Evolutionary conservation across 2,329 filamentous ascomycete species (phyloP), one percentile per base, ranked within the genome.

Genomic region (Apiospora malaysiana): DNA sequence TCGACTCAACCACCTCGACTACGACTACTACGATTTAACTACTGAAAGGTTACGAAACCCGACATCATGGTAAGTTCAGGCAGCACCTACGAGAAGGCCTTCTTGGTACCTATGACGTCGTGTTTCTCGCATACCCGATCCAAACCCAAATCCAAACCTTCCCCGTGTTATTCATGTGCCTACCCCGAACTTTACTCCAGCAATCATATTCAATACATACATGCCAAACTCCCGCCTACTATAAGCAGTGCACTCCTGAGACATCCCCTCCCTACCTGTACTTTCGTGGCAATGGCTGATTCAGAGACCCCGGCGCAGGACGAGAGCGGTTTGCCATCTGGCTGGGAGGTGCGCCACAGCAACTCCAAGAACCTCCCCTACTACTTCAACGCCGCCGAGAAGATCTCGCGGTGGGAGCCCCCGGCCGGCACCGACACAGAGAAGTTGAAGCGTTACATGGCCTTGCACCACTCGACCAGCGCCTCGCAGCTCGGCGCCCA

Each of bases 321-420:
- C 79, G 92, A 94, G 70, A 91, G 92, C 76, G 95, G 95, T 81
- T 90, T 98, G 74, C 95, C 95, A 73, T 82, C 90, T 68, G 90
- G 91, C 82, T 98, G 95, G 95, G 96, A 98, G 85, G 94, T 99
- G 80, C 94, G 96, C 82, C 94, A 97, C 85, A 97, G 94, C 82
- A 97, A 98, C 86, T 97, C 94, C 83, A 98, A 98, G 87, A 97
- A 97, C 84, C 92, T 98, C 46, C 96, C 96, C 47, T 99, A 99
- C 87, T 99, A 98, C 87, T 98, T 98, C 92, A 97, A 98, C 84
- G 86, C 92, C 65, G 85, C 84, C 76, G 93, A 94, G 74, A 95
- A 95, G 82, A 91, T 94, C 80, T 98, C 96, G 74, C 90, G 94
- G 83, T 99, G 96, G 96, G 96, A 98, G 81, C 95, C 96, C 3